Evolutionary conservation across 192 early-diverging fungal genomes (phyloP).

Genomic region (Dimargaris verticillata): DNA sequence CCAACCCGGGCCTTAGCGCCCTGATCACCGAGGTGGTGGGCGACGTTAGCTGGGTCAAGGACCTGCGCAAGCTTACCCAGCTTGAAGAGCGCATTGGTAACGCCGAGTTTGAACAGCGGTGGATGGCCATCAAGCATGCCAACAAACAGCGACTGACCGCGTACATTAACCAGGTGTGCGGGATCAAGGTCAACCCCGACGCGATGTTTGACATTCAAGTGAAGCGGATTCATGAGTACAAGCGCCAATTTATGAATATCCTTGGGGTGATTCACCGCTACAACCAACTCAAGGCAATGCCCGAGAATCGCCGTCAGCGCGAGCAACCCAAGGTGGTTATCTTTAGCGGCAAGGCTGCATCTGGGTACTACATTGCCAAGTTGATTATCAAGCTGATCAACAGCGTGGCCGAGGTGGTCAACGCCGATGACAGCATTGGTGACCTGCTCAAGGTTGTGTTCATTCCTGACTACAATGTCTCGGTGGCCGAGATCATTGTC

Average conservation of each 20-base stretch:
- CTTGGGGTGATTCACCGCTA: slow-evolving; percentile 90
- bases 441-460: slow-evolving; percentile 89
- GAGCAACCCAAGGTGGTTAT: slow-evolving; percentile 70
- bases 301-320: slow-evolving; percentile 38
- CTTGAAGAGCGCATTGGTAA: slow-evolving; percentile 50
- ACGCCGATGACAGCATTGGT: slow-evolving; percentile 64
- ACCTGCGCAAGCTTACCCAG: slow-evolving; percentile 44
- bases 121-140: slow-evolving; percentile 76
- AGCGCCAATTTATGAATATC: slow-evolving; percentile 99
- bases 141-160: slow-evolving; percentile 86
- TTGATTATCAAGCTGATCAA: slow-evolving; percentile 98
- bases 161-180: slow-evolving; percentile 53
- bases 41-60: slow-evolving; percentile 56
- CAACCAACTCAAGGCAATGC: slow-evolving; percentile 64
- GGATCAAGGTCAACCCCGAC: slow-evolving; percentile 61
- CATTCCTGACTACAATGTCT: slow-evolving; percentile 98
- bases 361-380: slow-evolving; percentile 98
- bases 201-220: slow-evolving; percentile 95
- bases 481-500: slow-evolving; percentile 86
- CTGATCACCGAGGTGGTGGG: slow-evolving; percentile 74
- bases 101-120: slow-evolving; percentile 55
- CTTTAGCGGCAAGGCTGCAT: slow-evolving; percentile 93
- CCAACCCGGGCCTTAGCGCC: slow-evolving; percentile 70
- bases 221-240: slow-evolving; percentile 99
- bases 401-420: slow-evolving; percentile 75